Evolutionary conservation across 768 basidiomycete species (phyloP).

Genomic region (Lactarius pseudohatsudake): DNA sequence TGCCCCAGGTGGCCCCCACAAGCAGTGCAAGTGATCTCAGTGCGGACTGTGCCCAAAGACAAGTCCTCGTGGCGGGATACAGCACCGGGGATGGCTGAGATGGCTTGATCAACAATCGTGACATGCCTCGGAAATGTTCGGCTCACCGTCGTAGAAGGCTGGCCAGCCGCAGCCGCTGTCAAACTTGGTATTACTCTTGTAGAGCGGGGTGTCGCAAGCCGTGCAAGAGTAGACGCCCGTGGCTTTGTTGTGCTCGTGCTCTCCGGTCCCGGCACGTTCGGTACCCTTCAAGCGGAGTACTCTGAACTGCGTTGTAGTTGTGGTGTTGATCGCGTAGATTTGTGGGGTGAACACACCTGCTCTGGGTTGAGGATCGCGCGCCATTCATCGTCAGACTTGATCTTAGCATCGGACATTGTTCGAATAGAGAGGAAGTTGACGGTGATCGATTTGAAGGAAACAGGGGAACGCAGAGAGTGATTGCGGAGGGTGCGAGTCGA

Average conservation of each 20-base stretch:
- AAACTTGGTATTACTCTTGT: conserved; percentile 89
- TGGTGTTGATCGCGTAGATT: not conserved
- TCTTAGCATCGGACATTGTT: conserved; percentile 33
- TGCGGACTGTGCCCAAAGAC: conserved; percentile 65
- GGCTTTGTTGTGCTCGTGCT: conserved; percentile 68
- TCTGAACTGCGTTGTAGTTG: conserved; percentile 58
- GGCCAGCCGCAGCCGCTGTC: conserved; percentile 95
- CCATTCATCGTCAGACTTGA: conserved; percentile 80
- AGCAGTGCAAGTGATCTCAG: conserved; percentile 85
- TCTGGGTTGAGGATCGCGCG: conserved; percentile 73
- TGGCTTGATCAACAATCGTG: conserved; percentile 8
- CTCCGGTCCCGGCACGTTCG: conserved; percentile 72
- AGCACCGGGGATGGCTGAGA: conserved; percentile 82
- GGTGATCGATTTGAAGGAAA: not conserved
- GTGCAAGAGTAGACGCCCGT: conserved; percentile 76
- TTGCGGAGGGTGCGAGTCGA: not conserved
- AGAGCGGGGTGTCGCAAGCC: conserved; percentile 79
- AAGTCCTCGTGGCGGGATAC: conserved; percentile 75
- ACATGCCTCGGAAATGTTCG: not conserved
- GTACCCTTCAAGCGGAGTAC: conserved; percentile 87
- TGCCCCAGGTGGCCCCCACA: conserved; percentile 95
- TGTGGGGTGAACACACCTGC: conserved; percentile 56
- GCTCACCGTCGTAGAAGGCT: conserved; percentile 88
- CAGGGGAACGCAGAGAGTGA: not conserved
- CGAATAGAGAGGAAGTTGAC: conserved; percentile 2